Conservation (phyloP, 345 rosid species). For the Syzygium grande region DNA sequence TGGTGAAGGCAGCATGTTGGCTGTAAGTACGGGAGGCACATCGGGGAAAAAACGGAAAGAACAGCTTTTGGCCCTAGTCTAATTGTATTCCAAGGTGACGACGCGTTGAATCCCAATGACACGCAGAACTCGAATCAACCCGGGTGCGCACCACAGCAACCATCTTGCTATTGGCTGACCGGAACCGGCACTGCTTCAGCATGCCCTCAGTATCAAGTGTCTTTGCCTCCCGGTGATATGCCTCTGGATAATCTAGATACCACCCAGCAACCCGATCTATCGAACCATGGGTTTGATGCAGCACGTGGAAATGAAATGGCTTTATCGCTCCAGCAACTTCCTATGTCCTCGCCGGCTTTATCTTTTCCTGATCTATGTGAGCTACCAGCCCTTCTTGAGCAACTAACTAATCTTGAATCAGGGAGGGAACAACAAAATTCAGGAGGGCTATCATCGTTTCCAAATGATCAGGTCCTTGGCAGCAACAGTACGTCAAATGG, state of each 20-base stretch:
- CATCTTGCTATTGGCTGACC: neutral
- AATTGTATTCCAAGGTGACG: neutral
- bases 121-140: neutral
- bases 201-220: neutral
- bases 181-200: neutral
- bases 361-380: fast-evolving
- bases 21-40: neutral
- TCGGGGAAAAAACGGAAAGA: neutral
- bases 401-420: neutral
- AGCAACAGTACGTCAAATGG: too few relatives aligned
- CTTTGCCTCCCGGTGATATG: neutral
- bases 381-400: fast-evolving
- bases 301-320: neutral
- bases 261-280: neutral
- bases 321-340: neutral
- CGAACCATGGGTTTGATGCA: neutral
- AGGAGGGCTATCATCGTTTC: too few relatives aligned
- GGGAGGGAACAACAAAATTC: neutral
- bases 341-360: neutral
- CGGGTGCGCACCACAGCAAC: neutral
- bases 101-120: neutral
- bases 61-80: neutral
- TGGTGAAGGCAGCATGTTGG: fast-evolving
- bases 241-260: neutral
- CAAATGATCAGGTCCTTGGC: too few relatives aligned